phyloP scores from a whole-genome alignment of 1,284 basidiomycete genomes.

The Boletus nobilissimus region DNA sequence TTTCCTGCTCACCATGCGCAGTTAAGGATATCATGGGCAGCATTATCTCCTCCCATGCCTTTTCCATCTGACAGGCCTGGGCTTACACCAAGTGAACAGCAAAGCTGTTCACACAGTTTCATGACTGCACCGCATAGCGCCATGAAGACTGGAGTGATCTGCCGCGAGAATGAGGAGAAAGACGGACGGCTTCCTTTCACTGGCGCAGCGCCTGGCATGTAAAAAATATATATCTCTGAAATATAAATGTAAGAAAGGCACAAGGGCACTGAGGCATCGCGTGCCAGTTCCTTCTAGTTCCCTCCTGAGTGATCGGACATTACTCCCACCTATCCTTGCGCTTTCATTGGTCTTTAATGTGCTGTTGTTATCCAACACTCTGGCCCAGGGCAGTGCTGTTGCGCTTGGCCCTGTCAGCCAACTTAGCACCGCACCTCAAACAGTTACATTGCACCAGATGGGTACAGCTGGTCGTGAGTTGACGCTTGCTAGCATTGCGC shows the following conservation, averaged over 20 bases:
- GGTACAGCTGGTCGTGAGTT: conserved; percentile 46
- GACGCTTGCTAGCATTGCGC: background rate
- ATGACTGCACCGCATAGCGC: background rate
- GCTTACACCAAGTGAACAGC: background rate
- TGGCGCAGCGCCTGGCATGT: background rate
- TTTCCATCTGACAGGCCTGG: too few relatives aligned
- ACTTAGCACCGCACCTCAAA: conserved; percentile 42
- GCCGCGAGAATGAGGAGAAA: background rate
- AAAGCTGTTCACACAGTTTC: background rate
- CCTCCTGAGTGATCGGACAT: background rate
- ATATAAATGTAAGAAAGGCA: background rate
- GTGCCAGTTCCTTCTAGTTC: background rate
- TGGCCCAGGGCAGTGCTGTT: background rate
- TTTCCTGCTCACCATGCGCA: background rate
- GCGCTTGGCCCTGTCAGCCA: conserved; percentile 29
- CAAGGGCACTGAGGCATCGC: background rate
- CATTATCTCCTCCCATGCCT: too few relatives aligned
- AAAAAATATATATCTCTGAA: background rate
- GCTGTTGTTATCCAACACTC: background rate
- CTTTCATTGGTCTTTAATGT: conserved; percentile 14
- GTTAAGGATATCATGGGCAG: background rate
- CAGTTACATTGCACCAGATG: conserved; percentile 46
- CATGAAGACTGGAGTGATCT: background rate
- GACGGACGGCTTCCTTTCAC: background rate
- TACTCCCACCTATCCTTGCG: conserved; percentile 2